Percentiles rank a stretch among this genome's conserved stretches.
These are phyloP conservation scores for Abortiporus biennis DNA, from an alignment of 1,284 basidiomycete species.

Conservation along the genomic window DNA sequence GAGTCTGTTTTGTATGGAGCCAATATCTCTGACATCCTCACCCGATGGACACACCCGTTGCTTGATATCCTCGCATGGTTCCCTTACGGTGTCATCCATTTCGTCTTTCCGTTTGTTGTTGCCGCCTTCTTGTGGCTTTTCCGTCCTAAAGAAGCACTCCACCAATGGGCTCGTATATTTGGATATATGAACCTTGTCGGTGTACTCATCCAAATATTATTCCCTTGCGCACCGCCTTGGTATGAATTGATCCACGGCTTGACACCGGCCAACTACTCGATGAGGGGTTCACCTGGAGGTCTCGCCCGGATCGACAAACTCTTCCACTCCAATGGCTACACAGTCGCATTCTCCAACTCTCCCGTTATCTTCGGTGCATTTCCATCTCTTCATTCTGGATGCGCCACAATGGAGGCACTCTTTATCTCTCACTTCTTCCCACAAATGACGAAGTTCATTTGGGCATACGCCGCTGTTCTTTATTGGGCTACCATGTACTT, in stretches of 20 bases:
- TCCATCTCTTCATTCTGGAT: conserved; percentile 88
- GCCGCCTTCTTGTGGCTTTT: conserved; percentile 77
- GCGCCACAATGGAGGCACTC: conserved; percentile 89
- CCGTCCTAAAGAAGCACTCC: conserved; percentile 74
- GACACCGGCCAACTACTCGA: conserved; percentile 88
- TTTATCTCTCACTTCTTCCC: conserved; percentile 97
- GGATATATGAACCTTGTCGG: conserved; percentile 93
- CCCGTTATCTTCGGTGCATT: conserved; percentile 97
- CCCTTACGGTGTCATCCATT: conserved; percentile 93
- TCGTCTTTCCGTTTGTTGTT: conserved; percentile 77
- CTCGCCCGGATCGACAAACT: conserved; percentile 89
- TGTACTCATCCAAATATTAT: conserved; percentile 83
- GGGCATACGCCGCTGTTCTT: conserved; percentile 83
- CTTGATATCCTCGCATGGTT: conserved; percentile 95
- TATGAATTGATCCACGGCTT: conserved; percentile 97
- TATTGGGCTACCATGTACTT: conserved; percentile 99
- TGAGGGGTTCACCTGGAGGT: conserved; percentile 91
- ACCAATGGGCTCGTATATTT: conserved; percentile 85
- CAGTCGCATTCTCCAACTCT: conserved; percentile 79
- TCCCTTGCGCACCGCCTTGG: conserved; percentile 96
- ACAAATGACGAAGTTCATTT: conserved; percentile 58
- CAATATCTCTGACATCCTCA: conserved; percentile 95
- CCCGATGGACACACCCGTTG: conserved; percentile 86
- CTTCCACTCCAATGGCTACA: conserved; percentile 79
- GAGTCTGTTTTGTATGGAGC: conserved; percentile 95